phyloP scores from a whole-genome alignment of 2,329 filamentous ascomycete genomes.

The Graphiopsis chlorocephala region DNA sequence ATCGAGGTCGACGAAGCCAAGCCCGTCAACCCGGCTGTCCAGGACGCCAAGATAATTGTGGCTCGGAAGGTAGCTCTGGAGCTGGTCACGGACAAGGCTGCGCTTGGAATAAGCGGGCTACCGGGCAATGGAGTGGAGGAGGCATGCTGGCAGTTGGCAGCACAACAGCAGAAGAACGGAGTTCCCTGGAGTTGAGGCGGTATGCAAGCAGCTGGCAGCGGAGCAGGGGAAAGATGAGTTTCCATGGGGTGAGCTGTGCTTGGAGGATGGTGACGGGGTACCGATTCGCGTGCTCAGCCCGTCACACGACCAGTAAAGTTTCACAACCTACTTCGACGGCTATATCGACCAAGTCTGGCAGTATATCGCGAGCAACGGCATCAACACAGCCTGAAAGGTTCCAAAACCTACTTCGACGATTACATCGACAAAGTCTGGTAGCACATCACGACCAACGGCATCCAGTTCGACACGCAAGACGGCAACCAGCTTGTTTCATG shows the following conservation, averaged over 20 bases:
- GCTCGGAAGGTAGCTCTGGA: conserved; percentile 31
- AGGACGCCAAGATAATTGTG: conserved; percentile 29
- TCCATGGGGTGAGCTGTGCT: conserved; percentile 59
- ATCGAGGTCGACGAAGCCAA: conserved; percentile 28
- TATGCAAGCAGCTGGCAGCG: conserved; percentile 51
- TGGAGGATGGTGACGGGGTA: conserved; percentile 37
- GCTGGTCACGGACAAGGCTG: conserved; percentile 34
- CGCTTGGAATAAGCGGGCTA: conserved; percentile 58
- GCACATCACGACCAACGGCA: conserved; percentile 23
- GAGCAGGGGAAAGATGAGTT: conserved; percentile 54
- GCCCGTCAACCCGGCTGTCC: conserved; percentile 35
- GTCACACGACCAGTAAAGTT: conserved; percentile 40
- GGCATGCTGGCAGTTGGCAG: conserved; percentile 49
- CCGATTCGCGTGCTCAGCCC: conserved; percentile 40
- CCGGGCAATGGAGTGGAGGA: conserved; percentile 40
- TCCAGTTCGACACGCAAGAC: neutral
- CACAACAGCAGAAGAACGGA: conserved; percentile 54
- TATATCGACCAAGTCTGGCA: conserved; percentile 54
- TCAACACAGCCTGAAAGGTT: conserved; percentile 41
- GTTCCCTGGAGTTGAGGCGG: conserved; percentile 55
- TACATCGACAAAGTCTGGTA: conserved; percentile 54
- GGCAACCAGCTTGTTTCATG: conserved; percentile 37
- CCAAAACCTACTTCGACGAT: conserved; percentile 48
- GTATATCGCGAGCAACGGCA: conserved; percentile 23
- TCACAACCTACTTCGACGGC: conserved; percentile 48